Evolutionary conservation across 2,329 filamentous ascomycete genomes (phyloP).

Genomic region (Cladosporium sp.): DNA sequence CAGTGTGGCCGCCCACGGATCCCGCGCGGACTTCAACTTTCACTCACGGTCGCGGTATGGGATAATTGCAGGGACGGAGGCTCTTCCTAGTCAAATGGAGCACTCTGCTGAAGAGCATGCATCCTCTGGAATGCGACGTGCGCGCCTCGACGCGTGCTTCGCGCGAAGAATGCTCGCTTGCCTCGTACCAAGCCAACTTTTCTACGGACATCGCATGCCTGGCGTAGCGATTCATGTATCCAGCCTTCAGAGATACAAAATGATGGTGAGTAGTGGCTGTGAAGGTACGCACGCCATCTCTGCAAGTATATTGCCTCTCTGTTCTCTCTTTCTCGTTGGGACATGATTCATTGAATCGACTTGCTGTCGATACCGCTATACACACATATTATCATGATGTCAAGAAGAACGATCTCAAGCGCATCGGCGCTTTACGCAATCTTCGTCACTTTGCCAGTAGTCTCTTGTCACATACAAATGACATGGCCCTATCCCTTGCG

Average conservation of each 20-base stretch:
- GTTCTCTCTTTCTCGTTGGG: not conserved
- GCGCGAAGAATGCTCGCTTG: constrained; percentile 7
- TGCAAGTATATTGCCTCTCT: not conserved
- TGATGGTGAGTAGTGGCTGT: constrained; percentile 6
- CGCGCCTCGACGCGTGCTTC: constrained; percentile 1
- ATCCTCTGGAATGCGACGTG: constrained; percentile 2
- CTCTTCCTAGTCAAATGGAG: not conserved
- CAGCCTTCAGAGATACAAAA: not conserved
- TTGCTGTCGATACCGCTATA: not conserved
- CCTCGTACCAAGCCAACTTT: not conserved
- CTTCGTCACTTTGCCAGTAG: constrained; percentile 16
- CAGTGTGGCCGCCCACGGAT: too few relatives aligned
- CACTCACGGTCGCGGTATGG: too few relatives aligned
- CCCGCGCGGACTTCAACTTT: not conserved
- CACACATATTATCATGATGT: constrained; percentile 13
- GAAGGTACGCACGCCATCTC: not conserved
- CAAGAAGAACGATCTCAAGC: constrained; percentile 9
- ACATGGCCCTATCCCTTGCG: constrained; percentile 48
- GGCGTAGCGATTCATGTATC: constrained; percentile 1
- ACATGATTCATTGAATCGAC: too few relatives aligned
- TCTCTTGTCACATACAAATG: constrained; percentile 49
- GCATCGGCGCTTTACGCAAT: constrained; percentile 13
- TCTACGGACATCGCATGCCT: not conserved
- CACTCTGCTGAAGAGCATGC: not conserved
- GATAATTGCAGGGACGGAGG: too few relatives aligned